phyloP scores from a whole-genome alignment of 495 filamentous ascomycete species.

The Penicillium waksmanii region DNA sequence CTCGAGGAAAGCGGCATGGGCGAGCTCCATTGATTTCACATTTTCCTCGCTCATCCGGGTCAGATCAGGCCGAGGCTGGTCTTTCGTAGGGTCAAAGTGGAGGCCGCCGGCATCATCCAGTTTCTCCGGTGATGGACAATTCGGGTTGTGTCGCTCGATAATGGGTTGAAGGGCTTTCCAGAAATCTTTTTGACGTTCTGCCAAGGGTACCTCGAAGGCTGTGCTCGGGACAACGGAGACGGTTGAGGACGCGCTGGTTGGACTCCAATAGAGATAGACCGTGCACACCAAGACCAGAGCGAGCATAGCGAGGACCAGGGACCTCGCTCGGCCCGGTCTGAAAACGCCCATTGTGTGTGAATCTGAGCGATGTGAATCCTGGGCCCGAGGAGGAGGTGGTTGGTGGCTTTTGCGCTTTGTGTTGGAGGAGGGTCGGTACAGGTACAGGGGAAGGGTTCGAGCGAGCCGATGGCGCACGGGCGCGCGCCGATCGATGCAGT shows the following conservation, averaged over 20 bases:
- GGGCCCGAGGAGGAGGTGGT: not conserved
- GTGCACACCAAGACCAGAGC: constrained; percentile 40
- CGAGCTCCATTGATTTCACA: constrained; percentile 38
- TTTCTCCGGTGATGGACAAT: constrained; percentile 35
- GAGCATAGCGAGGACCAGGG: constrained; percentile 33
- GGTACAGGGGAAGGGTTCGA: constrained; percentile 18
- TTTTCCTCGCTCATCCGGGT: constrained; percentile 38
- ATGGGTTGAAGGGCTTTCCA: constrained; percentile 44
- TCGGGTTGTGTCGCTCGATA: constrained; percentile 36
- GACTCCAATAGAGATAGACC: constrained; percentile 47
- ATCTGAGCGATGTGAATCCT: not conserved
- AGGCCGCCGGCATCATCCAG: constrained; percentile 26
- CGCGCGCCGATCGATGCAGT: constrained; percentile 25
- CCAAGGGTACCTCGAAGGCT: constrained; percentile 41
- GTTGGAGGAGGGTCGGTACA: not conserved
- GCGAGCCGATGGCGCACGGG: constrained; percentile 26
- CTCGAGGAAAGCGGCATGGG: constrained; percentile 49
- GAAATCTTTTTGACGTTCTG: constrained; percentile 44
- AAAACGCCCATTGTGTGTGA: constrained; percentile 32
- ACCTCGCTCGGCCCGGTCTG: constrained; percentile 38
- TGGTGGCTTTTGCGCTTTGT: constrained; percentile 6
- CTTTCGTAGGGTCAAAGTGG: constrained; percentile 40
- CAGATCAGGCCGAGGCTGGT: constrained; percentile 38
- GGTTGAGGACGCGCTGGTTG: constrained; percentile 33
- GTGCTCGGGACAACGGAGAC: constrained; percentile 44